These are phyloP conservation scores for Vaccinium darrowii DNA, from an alignment of 148 eudicot species.

Conservation along the genomic window DNA sequence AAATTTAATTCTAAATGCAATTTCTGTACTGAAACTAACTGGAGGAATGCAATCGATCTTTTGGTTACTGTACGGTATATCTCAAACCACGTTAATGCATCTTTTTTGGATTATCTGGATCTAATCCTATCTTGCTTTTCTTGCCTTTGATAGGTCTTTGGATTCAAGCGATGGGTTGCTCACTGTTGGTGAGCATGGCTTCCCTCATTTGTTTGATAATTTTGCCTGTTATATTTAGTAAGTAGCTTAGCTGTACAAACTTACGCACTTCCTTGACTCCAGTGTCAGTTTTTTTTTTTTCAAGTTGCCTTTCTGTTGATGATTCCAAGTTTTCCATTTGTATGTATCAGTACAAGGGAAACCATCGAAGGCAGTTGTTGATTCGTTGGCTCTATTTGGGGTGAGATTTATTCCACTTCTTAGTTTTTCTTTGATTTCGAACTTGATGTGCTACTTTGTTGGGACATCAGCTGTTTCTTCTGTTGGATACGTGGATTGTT, in stretches of 20 bases:
- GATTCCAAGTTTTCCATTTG: constrained; percentile 15
- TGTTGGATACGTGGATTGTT: not conserved
- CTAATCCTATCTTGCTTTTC: constrained; percentile 6
- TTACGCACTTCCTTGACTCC: not conserved
- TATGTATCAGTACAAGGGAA: constrained; percentile 77
- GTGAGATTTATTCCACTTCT: constrained; percentile 39
- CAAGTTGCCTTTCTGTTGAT: not conserved
- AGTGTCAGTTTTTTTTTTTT: not conserved
- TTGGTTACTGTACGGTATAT: not conserved
- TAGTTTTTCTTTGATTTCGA: not conserved
- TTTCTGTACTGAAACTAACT: not conserved
- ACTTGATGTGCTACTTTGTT: not conserved
- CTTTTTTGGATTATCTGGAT: not conserved
- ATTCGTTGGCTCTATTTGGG: constrained; percentile 91
- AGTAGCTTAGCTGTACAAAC: constrained; percentile 34
- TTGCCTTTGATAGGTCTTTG: constrained; percentile 59
- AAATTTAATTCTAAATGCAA: not conserved
- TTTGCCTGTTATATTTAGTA: constrained; percentile 81
- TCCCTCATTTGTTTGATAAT: constrained; percentile 82
- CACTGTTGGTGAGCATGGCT: constrained; percentile 97
- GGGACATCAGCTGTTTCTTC: not conserved
- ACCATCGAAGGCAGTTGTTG: constrained; percentile 81
- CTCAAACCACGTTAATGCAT: too few relatives aligned
- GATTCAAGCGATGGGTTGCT: constrained; percentile 87
- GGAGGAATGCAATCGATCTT: not conserved